Evolutionary conservation across 805 yeast species (phyloP).

Genomic region (Saccharomycopsis javanensis): DNA sequence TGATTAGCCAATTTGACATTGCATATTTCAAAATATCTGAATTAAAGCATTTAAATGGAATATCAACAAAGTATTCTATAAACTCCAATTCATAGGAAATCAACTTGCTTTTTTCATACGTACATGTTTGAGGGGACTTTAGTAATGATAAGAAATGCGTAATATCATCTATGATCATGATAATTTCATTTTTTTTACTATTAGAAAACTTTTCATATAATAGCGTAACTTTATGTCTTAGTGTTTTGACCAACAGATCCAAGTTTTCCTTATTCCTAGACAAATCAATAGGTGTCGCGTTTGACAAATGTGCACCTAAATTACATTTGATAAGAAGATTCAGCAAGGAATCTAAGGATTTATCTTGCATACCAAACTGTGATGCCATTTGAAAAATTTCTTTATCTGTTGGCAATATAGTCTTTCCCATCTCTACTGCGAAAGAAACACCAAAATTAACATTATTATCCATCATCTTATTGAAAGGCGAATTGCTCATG

Average conservation of each 20-base stretch:
- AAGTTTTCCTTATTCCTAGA: background rate
- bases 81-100: conserved; percentile 26
- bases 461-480: conserved; percentile 28
- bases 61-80: conserved; percentile 42
- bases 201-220: background rate
- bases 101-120: conserved; percentile 21
- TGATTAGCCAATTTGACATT: conserved; percentile 70
- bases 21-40: conserved; percentile 45
- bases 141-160: conserved; percentile 6
- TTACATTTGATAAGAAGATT: conserved; percentile 68
- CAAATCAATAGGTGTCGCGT: background rate
- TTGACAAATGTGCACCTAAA: conserved; percentile 8
- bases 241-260: background rate
- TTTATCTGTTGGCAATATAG: conserved; percentile 54
- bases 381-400: conserved; percentile 43
- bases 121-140: background rate
- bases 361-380: conserved; percentile 3
- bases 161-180: conserved; percentile 8
- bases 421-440: conserved; percentile 83
- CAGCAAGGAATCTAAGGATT: conserved; percentile 43
- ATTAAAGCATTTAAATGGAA: conserved; percentile 65
- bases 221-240: background rate
- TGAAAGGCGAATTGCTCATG: conserved; percentile 13
- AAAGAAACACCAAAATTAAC: conserved; percentile 78
- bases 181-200: conserved; percentile 4